Percentiles rank a stretch among this genome's conserved stretches.
Evolutionary conservation across 2,329 filamentous ascomycete species (phyloP).

Genomic region (Penicillium sp.): DNA sequence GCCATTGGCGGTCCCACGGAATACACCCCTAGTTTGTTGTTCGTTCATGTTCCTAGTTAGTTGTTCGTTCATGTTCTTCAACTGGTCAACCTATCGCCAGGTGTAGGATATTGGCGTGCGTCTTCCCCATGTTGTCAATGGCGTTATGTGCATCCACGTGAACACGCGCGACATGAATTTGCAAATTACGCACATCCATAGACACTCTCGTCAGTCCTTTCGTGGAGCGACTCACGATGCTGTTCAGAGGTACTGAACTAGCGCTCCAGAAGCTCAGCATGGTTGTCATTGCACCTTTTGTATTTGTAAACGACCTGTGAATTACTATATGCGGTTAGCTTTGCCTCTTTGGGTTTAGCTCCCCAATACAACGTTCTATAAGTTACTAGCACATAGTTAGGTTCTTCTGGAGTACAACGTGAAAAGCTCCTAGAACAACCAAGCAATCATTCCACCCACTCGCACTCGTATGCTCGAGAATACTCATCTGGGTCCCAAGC

Average conservation of each 20-base stretch:
- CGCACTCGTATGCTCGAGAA: neutral
- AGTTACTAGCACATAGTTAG: too few relatives aligned
- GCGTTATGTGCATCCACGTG: neutral
- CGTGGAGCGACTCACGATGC: neutral
- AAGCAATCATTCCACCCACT: neutral
- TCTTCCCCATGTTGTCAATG: neutral
- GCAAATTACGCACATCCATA: too few relatives aligned
- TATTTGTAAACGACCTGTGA: neutral
- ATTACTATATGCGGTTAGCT: too few relatives aligned
- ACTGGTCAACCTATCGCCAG: too few relatives aligned
- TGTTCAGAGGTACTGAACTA: neutral
- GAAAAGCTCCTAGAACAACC: neutral
- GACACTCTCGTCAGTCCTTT: neutral
- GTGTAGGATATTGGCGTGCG: neutral
- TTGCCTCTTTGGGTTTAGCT: too few relatives aligned
- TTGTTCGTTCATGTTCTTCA: too few relatives aligned
- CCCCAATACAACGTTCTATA: too few relatives aligned
- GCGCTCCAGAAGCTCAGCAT: neutral
- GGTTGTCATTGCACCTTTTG: neutral
- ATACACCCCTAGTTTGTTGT: neutral
- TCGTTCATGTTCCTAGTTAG: too few relatives aligned
- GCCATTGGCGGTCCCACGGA: neutral
- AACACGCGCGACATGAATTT: neutral
- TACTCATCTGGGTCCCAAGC: too few relatives aligned
- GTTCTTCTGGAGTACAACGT: too few relatives aligned